Percentiles rank a stretch among this genome's conserved stretches.
Conservation (phyloP, 345 rosid species). For the Hibiscus trionum region DNA sequence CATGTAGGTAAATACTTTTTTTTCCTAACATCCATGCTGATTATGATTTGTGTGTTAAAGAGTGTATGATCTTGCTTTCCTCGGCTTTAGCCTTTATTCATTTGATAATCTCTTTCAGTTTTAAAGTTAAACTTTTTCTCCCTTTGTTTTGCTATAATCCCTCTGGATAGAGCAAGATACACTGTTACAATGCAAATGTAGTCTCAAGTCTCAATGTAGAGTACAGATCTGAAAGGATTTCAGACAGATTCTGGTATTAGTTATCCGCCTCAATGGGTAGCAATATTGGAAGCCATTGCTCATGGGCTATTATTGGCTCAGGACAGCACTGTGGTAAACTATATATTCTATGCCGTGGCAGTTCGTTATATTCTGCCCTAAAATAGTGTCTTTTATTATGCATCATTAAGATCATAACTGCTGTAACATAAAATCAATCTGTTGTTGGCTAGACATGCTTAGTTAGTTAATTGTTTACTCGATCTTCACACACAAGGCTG, state of each 20-base stretch:
- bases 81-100: neutral
- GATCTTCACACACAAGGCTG: neutral
- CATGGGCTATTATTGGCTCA: constrained; percentile 8
- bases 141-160: neutral
- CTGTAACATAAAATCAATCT: neutral
- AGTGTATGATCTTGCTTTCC: neutral
- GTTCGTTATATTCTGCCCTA: constrained; percentile 8
- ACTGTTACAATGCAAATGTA: neutral
- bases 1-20: neutral
- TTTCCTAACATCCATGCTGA: neutral
- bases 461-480: neutral
- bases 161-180: neutral
- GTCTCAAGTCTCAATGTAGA: neutral
- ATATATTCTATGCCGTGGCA: constrained; percentile 5
- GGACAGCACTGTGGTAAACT: constrained; percentile 16
- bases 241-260: constrained; percentile 18
- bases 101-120: neutral
- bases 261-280: constrained; percentile 18
- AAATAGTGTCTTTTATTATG: constrained; percentile 7
- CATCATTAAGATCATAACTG: neutral
- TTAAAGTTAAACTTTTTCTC: neutral
- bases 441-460: neutral
- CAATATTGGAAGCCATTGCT: constrained; percentile 20
- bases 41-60: neutral
- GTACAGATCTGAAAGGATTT: constrained; percentile 17